Percentiles rank a stretch among this genome's conserved stretches.
Evolutionary conservation across 2,329 filamentous ascomycete species (phyloP).

Genomic region (Scedosporium boydii): DNA sequence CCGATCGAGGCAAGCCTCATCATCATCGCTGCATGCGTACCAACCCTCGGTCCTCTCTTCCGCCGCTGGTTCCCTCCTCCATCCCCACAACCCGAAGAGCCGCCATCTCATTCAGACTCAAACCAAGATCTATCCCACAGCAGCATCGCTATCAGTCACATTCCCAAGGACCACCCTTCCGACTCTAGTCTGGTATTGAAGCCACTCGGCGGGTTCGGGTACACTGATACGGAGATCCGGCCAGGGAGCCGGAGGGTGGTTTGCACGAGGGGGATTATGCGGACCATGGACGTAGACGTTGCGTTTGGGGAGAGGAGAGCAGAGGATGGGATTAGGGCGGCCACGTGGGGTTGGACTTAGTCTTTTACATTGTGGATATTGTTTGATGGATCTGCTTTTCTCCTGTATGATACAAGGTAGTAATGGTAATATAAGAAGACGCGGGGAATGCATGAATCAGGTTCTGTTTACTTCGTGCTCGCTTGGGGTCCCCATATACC

Average conservation of each 20-base stretch:
- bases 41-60: neutral
- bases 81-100: neutral
- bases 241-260: neutral
- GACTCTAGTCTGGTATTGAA: neutral
- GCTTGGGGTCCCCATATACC: no score
- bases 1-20: neutral
- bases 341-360: neutral
- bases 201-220: neutral
- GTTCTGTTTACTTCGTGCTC: no score
- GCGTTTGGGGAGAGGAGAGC: neutral
- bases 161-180: neutral
- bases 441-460: no score
- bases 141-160: neutral
- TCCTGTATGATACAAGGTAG: neutral
- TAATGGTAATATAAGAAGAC: no score
- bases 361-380: neutral
- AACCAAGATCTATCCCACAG: neutral
- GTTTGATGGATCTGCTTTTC: neutral
- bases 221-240: neutral
- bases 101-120: neutral
- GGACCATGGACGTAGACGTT: neutral
- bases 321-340: neutral
- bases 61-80: neutral
- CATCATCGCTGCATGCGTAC: neutral
- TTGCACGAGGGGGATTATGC: neutral